Percentiles rank a stretch among this genome's conserved stretches.
Conservation (phyloP, 352 stramenopile genomes). For the Pythium periplocum region DNA sequence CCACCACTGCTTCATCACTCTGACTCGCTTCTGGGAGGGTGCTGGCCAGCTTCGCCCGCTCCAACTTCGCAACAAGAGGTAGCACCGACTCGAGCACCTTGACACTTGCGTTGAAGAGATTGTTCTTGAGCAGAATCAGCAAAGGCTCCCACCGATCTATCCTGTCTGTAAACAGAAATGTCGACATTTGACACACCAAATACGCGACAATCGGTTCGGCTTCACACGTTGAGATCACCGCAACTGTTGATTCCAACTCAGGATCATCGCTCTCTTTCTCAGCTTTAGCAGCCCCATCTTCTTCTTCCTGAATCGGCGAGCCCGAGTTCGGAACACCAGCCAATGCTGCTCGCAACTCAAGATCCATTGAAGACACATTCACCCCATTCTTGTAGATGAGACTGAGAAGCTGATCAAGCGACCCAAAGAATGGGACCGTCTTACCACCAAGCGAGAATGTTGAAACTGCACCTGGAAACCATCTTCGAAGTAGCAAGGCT, state of each 20-base stretch:
- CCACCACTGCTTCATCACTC: constrained; percentile 1
- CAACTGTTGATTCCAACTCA: constrained; percentile 19
- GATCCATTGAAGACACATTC: constrained; percentile 2
- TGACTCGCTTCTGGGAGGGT: neutral
- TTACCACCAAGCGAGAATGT: constrained; percentile 7
- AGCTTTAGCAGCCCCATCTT: constrained; percentile 9
- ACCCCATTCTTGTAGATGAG: neutral
- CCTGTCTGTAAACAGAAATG: constrained; percentile 63
- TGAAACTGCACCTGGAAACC: constrained; percentile 50
- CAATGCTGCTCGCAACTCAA: constrained; percentile 14
- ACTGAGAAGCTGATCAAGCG: constrained; percentile 27
- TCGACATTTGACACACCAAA: constrained; percentile 77
- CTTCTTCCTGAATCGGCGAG: constrained; percentile 20
- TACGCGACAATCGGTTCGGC: constrained; percentile 84
- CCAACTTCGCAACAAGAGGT: constrained; percentile 50
- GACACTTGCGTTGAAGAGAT: constrained; percentile 50
- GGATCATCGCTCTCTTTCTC: constrained; percentile 12
- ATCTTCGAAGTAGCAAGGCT: constrained; percentile 65
- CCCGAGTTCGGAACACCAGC: constrained; percentile 17
- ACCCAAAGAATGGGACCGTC: constrained; percentile 52
- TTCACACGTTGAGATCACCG: constrained; percentile 42
- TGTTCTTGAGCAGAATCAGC: constrained; percentile 64
- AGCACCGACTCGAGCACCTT: constrained; percentile 74
- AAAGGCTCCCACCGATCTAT: constrained; percentile 83
- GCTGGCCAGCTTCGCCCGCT: too few species aligned